Evolutionary conservation across 768 basidiomycete genomes (phyloP).

Genomic region (Boletus patriciae): DNA sequence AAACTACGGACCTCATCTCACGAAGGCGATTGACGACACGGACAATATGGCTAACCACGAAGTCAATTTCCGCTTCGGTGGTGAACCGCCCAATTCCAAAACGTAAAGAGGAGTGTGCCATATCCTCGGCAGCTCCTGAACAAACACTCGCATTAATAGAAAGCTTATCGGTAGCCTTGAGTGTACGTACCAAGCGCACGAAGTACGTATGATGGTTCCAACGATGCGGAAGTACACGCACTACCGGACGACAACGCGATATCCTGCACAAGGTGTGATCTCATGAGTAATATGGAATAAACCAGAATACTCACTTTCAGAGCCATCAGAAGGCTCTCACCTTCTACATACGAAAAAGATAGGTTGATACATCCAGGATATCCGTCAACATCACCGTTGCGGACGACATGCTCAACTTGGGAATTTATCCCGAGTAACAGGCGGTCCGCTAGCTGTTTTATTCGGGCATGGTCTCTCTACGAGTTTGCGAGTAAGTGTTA

Average conservation of each 20-base stretch:
- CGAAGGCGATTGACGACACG: slow-evolving; percentile 83
- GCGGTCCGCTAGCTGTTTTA: slow-evolving; percentile 74
- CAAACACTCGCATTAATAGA: neutral
- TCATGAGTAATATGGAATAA: slow-evolving; percentile 3
- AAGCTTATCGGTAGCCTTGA: neutral
- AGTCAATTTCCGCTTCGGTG: slow-evolving; percentile 95
- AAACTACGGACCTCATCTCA: slow-evolving; percentile 77
- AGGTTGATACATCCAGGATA: slow-evolving; percentile 97
- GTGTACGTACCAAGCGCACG: slow-evolving; percentile 75
- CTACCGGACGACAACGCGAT: slow-evolving; percentile 97
- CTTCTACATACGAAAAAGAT: slow-evolving; percentile 95
- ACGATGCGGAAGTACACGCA: slow-evolving; percentile 96
- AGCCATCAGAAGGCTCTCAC: slow-evolving; percentile 96
- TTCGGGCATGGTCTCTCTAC: slow-evolving; percentile 77
- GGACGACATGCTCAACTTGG: slow-evolving; percentile 85
- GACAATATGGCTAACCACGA: slow-evolving; percentile 85
- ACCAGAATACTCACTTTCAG: slow-evolving; percentile 63
- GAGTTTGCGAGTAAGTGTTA: slow-evolving; percentile 7
- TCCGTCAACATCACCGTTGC: slow-evolving; percentile 89
- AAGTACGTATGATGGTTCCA: slow-evolving; percentile 97
- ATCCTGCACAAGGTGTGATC: slow-evolving; percentile 51
- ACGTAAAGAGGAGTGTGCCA: slow-evolving; percentile 97
- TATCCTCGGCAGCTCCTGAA: slow-evolving; percentile 91
- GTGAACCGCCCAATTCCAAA: slow-evolving; percentile 99
- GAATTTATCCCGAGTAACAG: slow-evolving; percentile 79